Evolutionary conservation across 139 green algal genomes (phyloP).

Genomic region (Coelastrella sp.): DNA sequence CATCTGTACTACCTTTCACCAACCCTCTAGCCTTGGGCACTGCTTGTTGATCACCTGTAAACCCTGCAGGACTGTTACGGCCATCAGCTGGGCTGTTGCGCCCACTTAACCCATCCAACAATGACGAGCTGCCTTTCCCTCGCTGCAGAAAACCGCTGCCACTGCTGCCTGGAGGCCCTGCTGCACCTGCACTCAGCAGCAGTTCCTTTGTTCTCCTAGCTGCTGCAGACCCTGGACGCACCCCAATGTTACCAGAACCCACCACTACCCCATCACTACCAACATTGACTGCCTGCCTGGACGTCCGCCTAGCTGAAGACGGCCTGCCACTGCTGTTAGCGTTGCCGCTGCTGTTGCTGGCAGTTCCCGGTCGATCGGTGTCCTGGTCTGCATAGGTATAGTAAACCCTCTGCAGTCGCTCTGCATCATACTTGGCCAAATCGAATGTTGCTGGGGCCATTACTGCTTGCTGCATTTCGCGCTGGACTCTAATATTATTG

Average conservation of each 20-base stretch:
- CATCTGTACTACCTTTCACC: slow-evolving; percentile 64
- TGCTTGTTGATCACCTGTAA: slow-evolving; percentile 22
- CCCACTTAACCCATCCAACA: not conserved
- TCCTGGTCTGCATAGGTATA: slow-evolving; percentile 22
- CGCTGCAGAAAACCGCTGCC: too few relatives aligned
- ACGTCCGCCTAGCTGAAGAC: slow-evolving; percentile 29
- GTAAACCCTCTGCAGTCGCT: slow-evolving; percentile 38
- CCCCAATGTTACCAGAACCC: not conserved
- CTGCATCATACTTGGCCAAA: slow-evolving; percentile 4
- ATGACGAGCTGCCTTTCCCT: not conserved
- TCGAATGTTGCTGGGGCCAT: not conserved
- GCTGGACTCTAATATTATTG: slow-evolving; percentile 59
- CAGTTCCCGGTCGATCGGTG: slow-evolving; percentile 54
- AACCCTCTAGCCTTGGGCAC: slow-evolving; percentile 62
- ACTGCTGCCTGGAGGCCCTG: too few relatives aligned
- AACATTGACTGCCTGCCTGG: not conserved
- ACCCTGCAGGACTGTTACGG: not conserved
- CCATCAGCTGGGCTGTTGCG: not conserved
- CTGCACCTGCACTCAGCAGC: slow-evolving; percentile 17
- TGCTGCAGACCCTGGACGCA: slow-evolving; percentile 30
- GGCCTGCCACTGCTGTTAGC: slow-evolving; percentile 10
- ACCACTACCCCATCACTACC: not conserved
- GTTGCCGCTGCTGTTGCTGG: slow-evolving; percentile 44
- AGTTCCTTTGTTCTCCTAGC: slow-evolving; percentile 38
- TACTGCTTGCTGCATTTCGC: slow-evolving; percentile 44